Conservation (phyloP, 257 asterid genomes). For the Solanum pimpinellifolium region DNA sequence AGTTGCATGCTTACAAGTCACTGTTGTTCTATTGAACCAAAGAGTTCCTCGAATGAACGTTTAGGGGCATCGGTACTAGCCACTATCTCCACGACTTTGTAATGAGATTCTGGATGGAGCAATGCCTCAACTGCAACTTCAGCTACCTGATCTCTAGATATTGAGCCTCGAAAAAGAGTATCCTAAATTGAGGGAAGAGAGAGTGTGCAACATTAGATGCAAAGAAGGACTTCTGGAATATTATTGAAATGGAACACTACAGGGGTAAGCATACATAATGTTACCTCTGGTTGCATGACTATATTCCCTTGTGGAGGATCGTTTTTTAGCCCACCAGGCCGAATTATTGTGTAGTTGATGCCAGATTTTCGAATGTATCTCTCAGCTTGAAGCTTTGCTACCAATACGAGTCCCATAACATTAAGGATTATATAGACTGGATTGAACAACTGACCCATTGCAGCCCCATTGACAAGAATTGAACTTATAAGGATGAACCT, state of each 20-base stretch:
- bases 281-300: conserved; percentile 93
- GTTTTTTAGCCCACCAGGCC: conserved; percentile 90
- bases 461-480: conserved; percentile 87
- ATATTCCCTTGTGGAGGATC: conserved; percentile 81
- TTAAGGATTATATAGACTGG: conserved; percentile 88
- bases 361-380: conserved; percentile 76
- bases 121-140: conserved; percentile 89
- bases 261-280: background rate
- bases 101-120: conserved; percentile 50
- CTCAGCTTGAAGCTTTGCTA: conserved; percentile 98
- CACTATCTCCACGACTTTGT: conserved; percentile 86
- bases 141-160: conserved; percentile 91
- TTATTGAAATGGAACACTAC: background rate
- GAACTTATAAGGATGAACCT: conserved; percentile 87
- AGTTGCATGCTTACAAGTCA: conserved; percentile 8
- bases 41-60: conserved; percentile 65
- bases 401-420: conserved; percentile 65
- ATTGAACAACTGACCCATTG: conserved; percentile 87
- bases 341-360: conserved; percentile 76
- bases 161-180: conserved; percentile 72
- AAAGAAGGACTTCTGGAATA: background rate
- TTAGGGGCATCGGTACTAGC: conserved; percentile 68
- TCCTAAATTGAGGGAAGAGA: conserved; percentile 37
- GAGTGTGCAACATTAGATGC: background rate
- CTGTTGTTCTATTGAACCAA: conserved; percentile 55